Evolutionary conservation across 257 asterid genomes (phyloP), one percentile per base, ranked within the genome.

Genomic region (Henckelia pumila): DNA sequence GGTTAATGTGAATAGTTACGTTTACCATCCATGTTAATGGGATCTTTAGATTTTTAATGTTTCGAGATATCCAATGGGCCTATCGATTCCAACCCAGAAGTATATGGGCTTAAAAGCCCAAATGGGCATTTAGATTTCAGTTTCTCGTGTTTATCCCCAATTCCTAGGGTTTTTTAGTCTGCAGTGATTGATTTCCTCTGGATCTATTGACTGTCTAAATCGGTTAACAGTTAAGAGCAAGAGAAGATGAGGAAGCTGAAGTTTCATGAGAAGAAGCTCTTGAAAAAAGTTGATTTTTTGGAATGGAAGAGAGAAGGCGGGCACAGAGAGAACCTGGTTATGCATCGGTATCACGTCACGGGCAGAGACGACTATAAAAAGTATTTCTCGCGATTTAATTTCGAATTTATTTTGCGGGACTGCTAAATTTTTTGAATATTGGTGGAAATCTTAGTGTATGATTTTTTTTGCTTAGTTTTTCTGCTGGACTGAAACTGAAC

Each of bases 251-350:
- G 99, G 85, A 83, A 87, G 80, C 82, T 94, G 16, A 88, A 85
- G 76, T 83, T 56, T 84, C 96, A 88, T 32, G 99, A 94, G 81
- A 75, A 87, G 84, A 94, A 91, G 68, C 81, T 91, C 1, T 55
- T 94, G 64, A 94, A 94, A 84, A 94, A 81, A 74, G 91, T 84
- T 7, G 81, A 94, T 72, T 82, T 91, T 74, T 75, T 85, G 69
- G 96, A 88, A 35, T 94, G 96, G 96, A 84, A 85, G 80, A 82
- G 97, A 72, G 99, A 91, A 85, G 95, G 95, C 3, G 88, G 95
- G 44, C 96, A 91, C 66, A 77, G 99, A 73, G 99, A 94, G 79
- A 78, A 69, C 72, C 71, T 50, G 22, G 95, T 91, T 9, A 78
- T 88, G 83, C 96, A 81, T 17, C 96, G 95, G 13, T 94, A 94